Base-by-base conservation (phyloP, 805 yeast genomes). In the Starmerella etchellsii region DNA sequence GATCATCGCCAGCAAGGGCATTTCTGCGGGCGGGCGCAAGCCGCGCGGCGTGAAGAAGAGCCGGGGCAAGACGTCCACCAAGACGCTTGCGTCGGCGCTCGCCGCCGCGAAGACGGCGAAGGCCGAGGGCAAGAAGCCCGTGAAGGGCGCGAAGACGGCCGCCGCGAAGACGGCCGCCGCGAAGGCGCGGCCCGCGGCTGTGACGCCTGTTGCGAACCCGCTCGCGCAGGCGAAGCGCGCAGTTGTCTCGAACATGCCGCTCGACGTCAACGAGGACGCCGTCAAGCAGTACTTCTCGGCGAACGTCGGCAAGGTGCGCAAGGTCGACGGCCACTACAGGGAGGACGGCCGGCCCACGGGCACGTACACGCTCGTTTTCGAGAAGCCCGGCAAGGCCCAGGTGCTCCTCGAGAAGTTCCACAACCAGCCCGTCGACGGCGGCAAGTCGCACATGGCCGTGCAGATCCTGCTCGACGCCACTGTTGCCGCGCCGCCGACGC, bases 381-480 rank as follows among this genome's bases (percentile, higher is more conserved):
- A 67, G 57, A 68, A 69, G 44, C 61, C 73, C 38, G 76, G 77
- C 44, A 70, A 71, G 59, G 97, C 97, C 39, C 65, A 72, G 47
- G 69, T 66, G 55, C 94, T 95, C 37, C 81, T 81, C 55, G 74
- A 76, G 56, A 78, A 77, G 56, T 88, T 79, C 68, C 81, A 88
- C 62, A 88, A 91, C 57, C 88, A 94, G 34, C 87, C 95, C 56
- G 81, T 91, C 54, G 98, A 91, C 59, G 78, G 78, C 41, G 96
- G 96, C 46, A 71, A 76, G 46, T 62, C 73, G 51, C 79, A 70
- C 60, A 73, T 91, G 69, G 80, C 72, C 62, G 65, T 76, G 40
- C 95, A 85, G 63, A 68, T 91, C 56, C 73, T 88, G 51, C 70
- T 84, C 55, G 95, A 87, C 59, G 30, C 37, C 16, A 15, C 34